These are phyloP conservation scores for Cladosporium sp. DNA, from an alignment of 2,329 filamentous ascomycete species.

Conservation along the genomic window DNA sequence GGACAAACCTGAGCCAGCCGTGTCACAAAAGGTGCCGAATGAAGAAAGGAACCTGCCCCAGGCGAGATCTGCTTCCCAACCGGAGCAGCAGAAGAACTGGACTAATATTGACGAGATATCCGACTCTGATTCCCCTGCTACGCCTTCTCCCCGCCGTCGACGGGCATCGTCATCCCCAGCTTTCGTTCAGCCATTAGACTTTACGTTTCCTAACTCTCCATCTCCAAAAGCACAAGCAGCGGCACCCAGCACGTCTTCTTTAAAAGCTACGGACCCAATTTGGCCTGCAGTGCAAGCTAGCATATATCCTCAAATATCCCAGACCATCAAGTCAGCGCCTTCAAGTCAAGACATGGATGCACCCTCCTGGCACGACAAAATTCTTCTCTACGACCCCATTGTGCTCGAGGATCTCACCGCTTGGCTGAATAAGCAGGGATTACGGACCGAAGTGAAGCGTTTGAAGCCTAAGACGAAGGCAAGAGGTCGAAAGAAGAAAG, in stretches of 20 bases:
- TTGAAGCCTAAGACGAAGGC: constrained; percentile 38
- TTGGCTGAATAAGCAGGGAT: constrained; percentile 63
- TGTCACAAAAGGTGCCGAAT: background rate
- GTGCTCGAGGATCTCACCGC: constrained; percentile 75
- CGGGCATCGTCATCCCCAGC: constrained; percentile 23
- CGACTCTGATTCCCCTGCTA: constrained; percentile 27
- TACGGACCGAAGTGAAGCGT: constrained; percentile 19
- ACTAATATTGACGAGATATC: constrained; percentile 31
- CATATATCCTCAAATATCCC: constrained; percentile 46
- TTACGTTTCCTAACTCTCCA: constrained; percentile 16
- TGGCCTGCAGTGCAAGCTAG: constrained; percentile 33
- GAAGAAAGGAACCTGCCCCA: too few species aligned
- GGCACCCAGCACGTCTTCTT: constrained; percentile 2
- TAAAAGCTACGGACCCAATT: constrained; percentile 22
- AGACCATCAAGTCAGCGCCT: constrained; percentile 42
- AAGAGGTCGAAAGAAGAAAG: constrained; percentile 18
- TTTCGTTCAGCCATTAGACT: constrained; percentile 18
- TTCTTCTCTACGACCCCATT: constrained; percentile 88
- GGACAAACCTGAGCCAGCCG: background rate
- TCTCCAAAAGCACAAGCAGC: constrained; percentile 8
- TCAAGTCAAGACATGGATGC: constrained; percentile 36
- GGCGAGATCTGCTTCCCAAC: constrained; percentile 22
- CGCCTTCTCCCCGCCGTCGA: constrained; percentile 29
- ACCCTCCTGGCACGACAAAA: constrained; percentile 82
- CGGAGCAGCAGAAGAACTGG: constrained; percentile 16